Percentiles rank a stretch among this genome's conserved stretches.
Conservation (phyloP, 495 filamentous ascomycete genomes). For the Bombardia bombarda region DNA sequence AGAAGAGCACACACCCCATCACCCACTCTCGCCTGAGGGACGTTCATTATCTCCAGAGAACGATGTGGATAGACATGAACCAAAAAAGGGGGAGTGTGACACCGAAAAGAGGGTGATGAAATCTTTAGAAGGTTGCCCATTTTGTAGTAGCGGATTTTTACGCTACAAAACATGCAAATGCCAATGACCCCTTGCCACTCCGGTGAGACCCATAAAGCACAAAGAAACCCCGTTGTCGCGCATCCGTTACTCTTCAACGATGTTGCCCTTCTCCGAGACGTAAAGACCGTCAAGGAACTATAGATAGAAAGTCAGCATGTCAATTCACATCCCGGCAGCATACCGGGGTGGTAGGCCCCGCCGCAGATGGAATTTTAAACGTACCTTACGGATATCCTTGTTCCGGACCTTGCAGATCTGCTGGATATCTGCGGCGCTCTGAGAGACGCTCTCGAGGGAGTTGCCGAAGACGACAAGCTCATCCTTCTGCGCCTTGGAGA, state of each 20-base stretch:
- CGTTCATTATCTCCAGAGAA: no score
- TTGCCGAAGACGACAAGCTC: slow-evolving; percentile 90
- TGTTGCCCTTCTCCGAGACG: slow-evolving; percentile 95
- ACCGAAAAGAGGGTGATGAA: slow-evolving; percentile 11
- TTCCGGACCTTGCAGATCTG: slow-evolving; percentile 98
- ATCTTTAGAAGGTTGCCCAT: slow-evolving; percentile 35
- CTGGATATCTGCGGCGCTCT: slow-evolving; percentile 97
- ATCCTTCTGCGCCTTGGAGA: slow-evolving; percentile 90
- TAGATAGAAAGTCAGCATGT: no score
- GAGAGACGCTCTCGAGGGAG: slow-evolving; percentile 92
- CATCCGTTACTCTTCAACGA: slow-evolving; percentile 56
- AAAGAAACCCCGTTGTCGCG: slow-evolving; percentile 39
- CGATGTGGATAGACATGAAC: background rate
- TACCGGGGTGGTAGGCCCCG: no score
- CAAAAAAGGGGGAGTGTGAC: background rate
- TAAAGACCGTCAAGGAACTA: slow-evolving; percentile 99
- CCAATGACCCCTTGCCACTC: slow-evolving; percentile 33
- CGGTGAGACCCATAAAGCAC: slow-evolving; percentile 35
- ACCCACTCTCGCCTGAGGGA: no score
- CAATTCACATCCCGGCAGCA: no score
- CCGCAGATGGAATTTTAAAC: slow-evolving; percentile 8
- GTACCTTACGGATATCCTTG: slow-evolving; percentile 99
- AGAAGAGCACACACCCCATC: no score
- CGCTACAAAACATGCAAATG: slow-evolving; percentile 54
- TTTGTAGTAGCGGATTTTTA: slow-evolving; percentile 36